Base-by-base conservation (phyloP, 352 stramenopile genomes). In the Globisporangium cylindrosporum region DNA sequence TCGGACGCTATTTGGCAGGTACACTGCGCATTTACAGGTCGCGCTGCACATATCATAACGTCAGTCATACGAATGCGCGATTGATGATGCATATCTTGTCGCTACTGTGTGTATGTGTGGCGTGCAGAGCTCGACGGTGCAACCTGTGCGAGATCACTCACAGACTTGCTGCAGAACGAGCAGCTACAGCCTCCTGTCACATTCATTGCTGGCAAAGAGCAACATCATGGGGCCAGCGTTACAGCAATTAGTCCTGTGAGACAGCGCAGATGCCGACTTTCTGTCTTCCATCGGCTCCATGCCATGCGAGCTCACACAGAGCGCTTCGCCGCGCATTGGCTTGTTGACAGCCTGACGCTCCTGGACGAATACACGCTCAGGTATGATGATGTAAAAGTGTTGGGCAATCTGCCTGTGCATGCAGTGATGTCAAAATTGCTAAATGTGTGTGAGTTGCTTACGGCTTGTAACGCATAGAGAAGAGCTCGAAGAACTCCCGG, bases 241-340 rank as follows among this genome's bases (percentile, higher is more conserved):
- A 0, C 10, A 71, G 14, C 46, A 77, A 22, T 41, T 68, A 8
- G 27, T 60, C 43, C 63, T 74, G 24, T 59, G 7, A 34, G 14
- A 8, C 25, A 51, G 27, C 9, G 41, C 2, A 58, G 10, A 3
- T 1, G 38, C 43, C 15, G 59, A 6, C 3, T 20, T n/a, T 57
- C 43, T 34, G 5, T 34, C 2, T 9, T 25, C 3, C 0, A 27
- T 4, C 43, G 41, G 59, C 32, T 43, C 24, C 6, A 10, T 57
- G 20, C 9, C 20, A 65, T 65, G 59, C 46, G 25, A 57, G 27
- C 29, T 1, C 24, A 55, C 20, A 43, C 59, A 65, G 43, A 65
- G 59, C 43, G 20, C 43, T 15, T 48, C 24, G n/a, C 18, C 7
- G 59, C 43, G 7, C 59, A 48, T 29, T 58, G 59, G 59, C 43